Conservation (phyloP, 176 grass and related monocot genomes). For the Tillandsia fasciculata region DNA sequence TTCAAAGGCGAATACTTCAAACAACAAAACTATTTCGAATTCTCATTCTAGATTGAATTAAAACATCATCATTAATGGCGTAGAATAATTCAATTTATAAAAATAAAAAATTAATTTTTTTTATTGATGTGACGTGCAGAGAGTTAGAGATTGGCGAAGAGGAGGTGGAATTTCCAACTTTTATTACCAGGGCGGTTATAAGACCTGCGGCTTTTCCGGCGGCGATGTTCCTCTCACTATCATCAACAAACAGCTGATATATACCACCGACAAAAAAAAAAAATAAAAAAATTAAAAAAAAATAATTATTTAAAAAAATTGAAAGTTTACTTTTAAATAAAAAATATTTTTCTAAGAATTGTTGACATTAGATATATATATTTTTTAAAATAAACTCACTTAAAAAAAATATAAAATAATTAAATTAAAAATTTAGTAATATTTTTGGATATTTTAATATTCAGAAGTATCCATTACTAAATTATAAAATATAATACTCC, state of each 20-base stretch:
- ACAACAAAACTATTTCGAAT: too few relatives aligned
- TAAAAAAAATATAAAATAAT: too few relatives aligned
- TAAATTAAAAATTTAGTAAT: background rate
- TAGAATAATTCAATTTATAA: too few relatives aligned
- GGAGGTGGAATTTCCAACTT: background rate
- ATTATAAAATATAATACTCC: too few relatives aligned
- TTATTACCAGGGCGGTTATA: conserved; percentile 67
- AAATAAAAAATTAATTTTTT: too few relatives aligned
- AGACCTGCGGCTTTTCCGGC: conserved; percentile 71
- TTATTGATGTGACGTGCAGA: too few relatives aligned
- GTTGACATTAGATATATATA: background rate
- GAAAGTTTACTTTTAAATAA: background rate
- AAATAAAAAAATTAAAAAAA: background rate
- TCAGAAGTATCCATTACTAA: too few relatives aligned
- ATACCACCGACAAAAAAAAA: background rate
- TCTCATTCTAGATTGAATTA: too few relatives aligned
- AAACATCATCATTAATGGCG: too few relatives aligned
- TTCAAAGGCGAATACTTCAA: too few relatives aligned
- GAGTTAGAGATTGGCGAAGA: background rate
- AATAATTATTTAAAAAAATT: too few relatives aligned
- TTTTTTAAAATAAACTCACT: background rate
- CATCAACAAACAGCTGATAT: conserved; percentile 81
- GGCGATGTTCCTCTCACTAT: conserved; percentile 94
- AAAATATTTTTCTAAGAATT: background rate
- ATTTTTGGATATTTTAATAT: too few relatives aligned